A percentile compares a stretch with the other conserved stretches of the same genome.
Conservation (phyloP, 1,284 basidiomycete species). For the Ustilago crameri region DNA sequence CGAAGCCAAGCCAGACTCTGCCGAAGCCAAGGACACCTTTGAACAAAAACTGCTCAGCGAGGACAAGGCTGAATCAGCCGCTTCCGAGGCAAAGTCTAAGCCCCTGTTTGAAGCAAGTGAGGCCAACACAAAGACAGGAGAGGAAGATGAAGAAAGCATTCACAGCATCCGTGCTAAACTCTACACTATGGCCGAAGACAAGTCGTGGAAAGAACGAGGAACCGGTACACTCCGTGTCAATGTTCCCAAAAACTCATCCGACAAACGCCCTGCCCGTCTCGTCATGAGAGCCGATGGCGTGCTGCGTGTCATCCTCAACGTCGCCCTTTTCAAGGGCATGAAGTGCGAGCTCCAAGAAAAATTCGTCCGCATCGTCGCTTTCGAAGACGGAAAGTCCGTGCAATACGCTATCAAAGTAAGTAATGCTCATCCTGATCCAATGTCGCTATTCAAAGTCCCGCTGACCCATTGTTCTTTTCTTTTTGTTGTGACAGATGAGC, state of each 20-base stretch:
- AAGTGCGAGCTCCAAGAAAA: slow-evolving; percentile 77
- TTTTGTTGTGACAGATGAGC: slow-evolving; percentile 24
- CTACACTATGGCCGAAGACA: slow-evolving; percentile 74
- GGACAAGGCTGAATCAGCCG: slow-evolving; percentile 10
- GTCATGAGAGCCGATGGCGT: slow-evolving; percentile 97
- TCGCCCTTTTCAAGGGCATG: slow-evolving; percentile 87
- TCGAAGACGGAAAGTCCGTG: slow-evolving; percentile 59
- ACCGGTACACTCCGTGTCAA: slow-evolving; percentile 85
- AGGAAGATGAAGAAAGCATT: slow-evolving; percentile 88
- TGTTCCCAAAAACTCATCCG: slow-evolving; percentile 73
- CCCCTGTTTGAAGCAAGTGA: slow-evolving; percentile 36
- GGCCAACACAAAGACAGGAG: slow-evolving; percentile 75
- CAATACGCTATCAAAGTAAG: slow-evolving; percentile 64
- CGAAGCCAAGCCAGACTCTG: slow-evolving; percentile 8
- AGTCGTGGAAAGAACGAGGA: slow-evolving; percentile 87
- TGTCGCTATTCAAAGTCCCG: neutral
- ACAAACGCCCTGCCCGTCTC: slow-evolving; percentile 76
- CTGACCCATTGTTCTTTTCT: slow-evolving; percentile 1
- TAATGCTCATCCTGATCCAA: neutral
- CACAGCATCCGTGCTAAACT: slow-evolving; percentile 87
- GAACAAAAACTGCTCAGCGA: slow-evolving; percentile 34
- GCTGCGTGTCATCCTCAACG: slow-evolving; percentile 83
- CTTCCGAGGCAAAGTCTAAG: slow-evolving; percentile 17
- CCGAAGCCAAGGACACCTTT: slow-evolving; percentile 26
- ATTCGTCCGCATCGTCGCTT: slow-evolving; percentile 62